Base-by-base conservation (phyloP, 495 filamentous ascomycete genomes). In the Pseudotulostoma volvatum region DNA sequence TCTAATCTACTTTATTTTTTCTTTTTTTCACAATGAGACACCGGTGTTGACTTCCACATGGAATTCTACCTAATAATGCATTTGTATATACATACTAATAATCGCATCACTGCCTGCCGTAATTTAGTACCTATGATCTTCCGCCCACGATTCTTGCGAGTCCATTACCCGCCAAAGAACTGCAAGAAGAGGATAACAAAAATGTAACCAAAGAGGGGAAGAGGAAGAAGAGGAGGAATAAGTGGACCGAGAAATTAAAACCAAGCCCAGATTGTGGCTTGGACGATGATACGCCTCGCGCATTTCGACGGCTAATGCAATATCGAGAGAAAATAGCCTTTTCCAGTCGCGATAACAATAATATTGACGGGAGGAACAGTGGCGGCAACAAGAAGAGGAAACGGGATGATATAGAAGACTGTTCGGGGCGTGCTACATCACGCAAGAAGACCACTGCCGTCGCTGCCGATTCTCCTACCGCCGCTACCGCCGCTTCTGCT, bases 241-340 rank as follows among this genome's bases (percentile, higher is more conserved):
- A 33, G 28, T 37, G 18, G 45, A 42, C 37, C 40, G 41, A 45
- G 56, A 48, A 35, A 30, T 34, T 37, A 45, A 45, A 33, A 37
- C 33, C 18, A 56, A 53, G 39, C 37, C 30, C 19, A 40, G 33
- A 38, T 39, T n/a, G n/a, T n/a, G 23, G 23, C 23, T 28, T 28
- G 23, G 23, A 28, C 11, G 23, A 28, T 28, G 88, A 96, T 56
- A 86, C 81, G 4, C 88, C 88, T 4, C 78, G 79, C 34, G 84
- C 79, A 4, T 96, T 96, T 60, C 67, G 70, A 20, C 76, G 82
- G 3, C 55, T 94, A 41, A 85, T 96, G 79, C 71, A 76, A 11
- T 72, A 71, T 51, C 60, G 74, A 43, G 54, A 56, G 36, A 42
- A 42, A 17, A 57, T 66, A 8, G 69, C 70, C 0, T 69, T 68